These are phyloP conservation scores for Ceratocystis colombiana DNA, from an alignment of 2,329 filamentous ascomycete genomes.

Conservation along the genomic window DNA sequence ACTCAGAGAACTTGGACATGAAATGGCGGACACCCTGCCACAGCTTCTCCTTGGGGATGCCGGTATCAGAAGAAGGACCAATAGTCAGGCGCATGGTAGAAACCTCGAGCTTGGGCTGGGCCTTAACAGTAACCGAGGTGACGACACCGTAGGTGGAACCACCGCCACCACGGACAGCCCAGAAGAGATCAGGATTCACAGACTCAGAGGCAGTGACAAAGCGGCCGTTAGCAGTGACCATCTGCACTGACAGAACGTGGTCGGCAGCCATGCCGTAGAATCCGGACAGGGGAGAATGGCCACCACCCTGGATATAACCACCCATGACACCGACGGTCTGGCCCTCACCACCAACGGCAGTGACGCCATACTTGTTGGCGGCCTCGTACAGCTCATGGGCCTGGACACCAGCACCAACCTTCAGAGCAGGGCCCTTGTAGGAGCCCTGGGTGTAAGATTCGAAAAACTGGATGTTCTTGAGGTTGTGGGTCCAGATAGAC, in stretches of 20 bases:
- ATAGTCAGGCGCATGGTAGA: constrained; percentile 31
- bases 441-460: constrained; percentile 34
- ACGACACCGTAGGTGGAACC: constrained; percentile 39
- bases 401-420: constrained; percentile 45
- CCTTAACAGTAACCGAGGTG: constrained; percentile 33
- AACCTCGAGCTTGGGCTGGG: constrained; percentile 32
- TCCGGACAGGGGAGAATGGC: constrained; percentile 39
- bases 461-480: constrained; percentile 37
- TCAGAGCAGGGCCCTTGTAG: constrained; percentile 45
- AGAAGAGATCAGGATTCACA: constrained; percentile 40
- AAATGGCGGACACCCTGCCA: constrained; percentile 34
- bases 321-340: constrained; percentile 45
- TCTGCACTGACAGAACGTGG: constrained; percentile 40
- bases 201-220: constrained; percentile 37
- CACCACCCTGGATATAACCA: constrained; percentile 48
- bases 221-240: constrained; percentile 40
- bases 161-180: constrained; percentile 41
- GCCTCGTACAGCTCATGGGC: constrained; percentile 38
- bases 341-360: constrained; percentile 29
- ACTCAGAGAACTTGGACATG: constrained; percentile 29
- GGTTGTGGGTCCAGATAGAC: constrained; percentile 34
- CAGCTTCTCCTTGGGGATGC: constrained; percentile 32
- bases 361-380: constrained; percentile 31
- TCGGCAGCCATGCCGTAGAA: constrained; percentile 40
- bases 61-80: constrained; percentile 32